A percentile compares a stretch with the other conserved stretches of the same genome.
Evolutionary conservation across 768 basidiomycete species (phyloP).

Genomic region (Amanita muscaria): DNA sequence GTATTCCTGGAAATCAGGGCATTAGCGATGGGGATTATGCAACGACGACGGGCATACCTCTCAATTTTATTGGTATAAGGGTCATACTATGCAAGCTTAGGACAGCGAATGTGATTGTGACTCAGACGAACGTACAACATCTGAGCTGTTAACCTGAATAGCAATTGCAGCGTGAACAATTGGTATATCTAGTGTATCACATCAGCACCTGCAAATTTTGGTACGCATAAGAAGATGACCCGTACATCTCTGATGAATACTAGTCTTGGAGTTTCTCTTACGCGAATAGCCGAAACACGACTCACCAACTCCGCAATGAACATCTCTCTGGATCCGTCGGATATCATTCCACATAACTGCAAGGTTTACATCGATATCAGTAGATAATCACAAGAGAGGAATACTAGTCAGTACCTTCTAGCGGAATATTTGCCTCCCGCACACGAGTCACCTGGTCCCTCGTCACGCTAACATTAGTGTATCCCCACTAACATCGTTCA

Average conservation of each 20-base stretch:
- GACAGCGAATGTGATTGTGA: neutral
- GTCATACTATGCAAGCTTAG: constrained; percentile 38
- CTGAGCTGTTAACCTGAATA: constrained; percentile 47
- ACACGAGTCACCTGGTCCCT: constrained; percentile 40
- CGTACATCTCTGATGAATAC: constrained; percentile 44
- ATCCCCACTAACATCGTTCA: constrained; percentile 51
- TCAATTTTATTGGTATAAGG: constrained; percentile 57
- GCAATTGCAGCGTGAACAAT: constrained; percentile 61
- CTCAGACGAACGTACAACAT: constrained; percentile 33
- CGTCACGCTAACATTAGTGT: constrained; percentile 46
- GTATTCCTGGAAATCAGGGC: constrained; percentile 41
- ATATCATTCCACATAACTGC: constrained; percentile 75
- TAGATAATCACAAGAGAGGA: neutral
- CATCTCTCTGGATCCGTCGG: constrained; percentile 48
- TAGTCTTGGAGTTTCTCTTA: constrained; percentile 7
- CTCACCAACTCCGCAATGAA: constrained; percentile 53
- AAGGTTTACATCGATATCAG: neutral
- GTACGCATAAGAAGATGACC: constrained; percentile 10
- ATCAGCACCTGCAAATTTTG: neutral
- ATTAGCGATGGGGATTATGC: too few relatives aligned
- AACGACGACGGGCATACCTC: constrained; percentile 33
- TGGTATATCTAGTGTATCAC: constrained; percentile 43
- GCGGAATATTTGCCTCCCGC: constrained; percentile 65
- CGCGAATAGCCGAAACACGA: constrained; percentile 16
- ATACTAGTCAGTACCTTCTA: constrained; percentile 58